These are phyloP conservation scores for Coprinellus aureogranulatus DNA, from an alignment of 768 basidiomycete genomes.

Conservation along the genomic window DNA sequence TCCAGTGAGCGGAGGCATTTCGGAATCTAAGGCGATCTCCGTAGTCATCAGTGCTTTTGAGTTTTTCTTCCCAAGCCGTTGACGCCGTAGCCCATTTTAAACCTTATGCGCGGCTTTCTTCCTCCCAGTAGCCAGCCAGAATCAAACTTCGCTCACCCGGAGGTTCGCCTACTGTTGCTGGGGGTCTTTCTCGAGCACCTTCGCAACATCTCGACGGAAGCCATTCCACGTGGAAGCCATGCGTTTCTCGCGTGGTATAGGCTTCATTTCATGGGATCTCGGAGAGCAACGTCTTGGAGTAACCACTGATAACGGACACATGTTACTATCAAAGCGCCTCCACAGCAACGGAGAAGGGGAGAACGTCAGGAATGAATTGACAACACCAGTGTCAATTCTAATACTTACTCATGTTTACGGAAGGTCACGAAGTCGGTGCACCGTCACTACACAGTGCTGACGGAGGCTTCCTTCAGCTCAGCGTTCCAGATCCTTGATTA, in stretches of 20 bases:
- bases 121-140: background rate
- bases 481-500: no score
- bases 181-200: conserved; percentile 3
- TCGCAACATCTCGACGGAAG: conserved; percentile 8
- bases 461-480: no score
- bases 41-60: conserved; percentile 10
- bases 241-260: conserved; percentile 8
- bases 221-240: conserved; percentile 10
- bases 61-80: conserved; percentile 14
- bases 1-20: conserved; percentile 33
- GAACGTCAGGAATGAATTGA: background rate
- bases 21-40: conserved; percentile 41
- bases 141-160: conserved; percentile 1
- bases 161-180: background rate
- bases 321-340: background rate
- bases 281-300: background rate
- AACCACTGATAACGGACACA: background rate
- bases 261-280: background rate
- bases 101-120: background rate
- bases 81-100: conserved; percentile 4
- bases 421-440: background rate
- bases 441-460: background rate
- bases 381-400: background rate
- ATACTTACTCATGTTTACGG: background rate
- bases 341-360: background rate